Base-by-base conservation (phyloP, 1,284 basidiomycete species). In the Pascua guehoae region DNA sequence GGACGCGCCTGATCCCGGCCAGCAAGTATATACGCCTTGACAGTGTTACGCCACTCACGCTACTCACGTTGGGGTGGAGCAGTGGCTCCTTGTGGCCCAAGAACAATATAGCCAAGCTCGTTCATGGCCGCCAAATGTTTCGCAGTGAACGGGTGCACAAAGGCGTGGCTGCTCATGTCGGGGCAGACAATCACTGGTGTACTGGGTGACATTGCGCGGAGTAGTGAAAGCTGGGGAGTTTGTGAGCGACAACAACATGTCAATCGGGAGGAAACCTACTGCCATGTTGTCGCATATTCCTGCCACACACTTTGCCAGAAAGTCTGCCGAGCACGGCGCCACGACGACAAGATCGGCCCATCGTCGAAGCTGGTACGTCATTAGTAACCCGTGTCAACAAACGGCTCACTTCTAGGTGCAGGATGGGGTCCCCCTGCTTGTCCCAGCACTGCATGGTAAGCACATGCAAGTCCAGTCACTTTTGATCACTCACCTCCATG, bases 111-210 rank as follows among this genome's bases (percentile, higher is more conserved):
- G 2, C 84, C 83, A 11, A 96, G 82, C 45, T 88, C 82, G 16
- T 79, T 80, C 1, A 92, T 81, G 39, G 87, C 69, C 11, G 82
- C 80, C 18, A 97, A 72, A 67, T 98, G 95, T 60, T 86, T 83
- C 2, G 83, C 81, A 0, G 95, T 98, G 40, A 97, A 80, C 16
- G 91, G 90, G 69, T 98, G 92, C 61, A 88, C 83, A 71, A 89
- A 97, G 93, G 97, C 98, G 63, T 90, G 80, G 4, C 93, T 96
- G 73, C 98, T 98, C 94, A 98, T 98, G 0, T 95, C 93, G 3
- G 95, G 95, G 68, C 94, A 98, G 36, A 98, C 76, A 66, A 88
- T 88, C 11, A 90, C 91, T 2, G 88, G 87, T 0, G 88, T 95
- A 2, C 81, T 81, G 0, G 90, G 87, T 8, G 88, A 80, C 0